Base-by-base conservation (phyloP, 2,329 filamentous ascomycete species). In the Drechslerella stenobrocha region DNA sequence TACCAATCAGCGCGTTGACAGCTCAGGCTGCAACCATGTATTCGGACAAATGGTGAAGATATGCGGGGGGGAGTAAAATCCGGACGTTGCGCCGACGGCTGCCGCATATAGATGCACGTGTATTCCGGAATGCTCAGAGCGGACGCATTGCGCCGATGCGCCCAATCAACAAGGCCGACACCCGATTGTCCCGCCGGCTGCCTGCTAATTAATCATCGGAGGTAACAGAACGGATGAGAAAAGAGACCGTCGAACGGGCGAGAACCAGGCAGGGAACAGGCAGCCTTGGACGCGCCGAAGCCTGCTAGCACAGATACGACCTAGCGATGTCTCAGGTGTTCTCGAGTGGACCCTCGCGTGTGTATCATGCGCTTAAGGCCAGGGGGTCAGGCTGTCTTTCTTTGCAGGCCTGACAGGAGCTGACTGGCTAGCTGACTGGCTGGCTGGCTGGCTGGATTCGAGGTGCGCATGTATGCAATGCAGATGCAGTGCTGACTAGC, bases 281-380 rank as follows among this genome's bases (percentile, higher is more conserved):
- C 48, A 53, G 40, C 61, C 61, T 48, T 53, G 53, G 5, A 15
- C 11, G 28, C 28, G 5, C 5, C 28, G 28, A 30, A 11, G 5
- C 28, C 23, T 18, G 28, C 55, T 60, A 56, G 8, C 8, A 48
- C 45, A 2, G 22, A 60, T 60, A 11, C 15, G 45, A 44, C 7
- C 15, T 60, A 67, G 51, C 13, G n/a, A 46, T 67, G 63, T 67
- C 63, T 67, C 26, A 60, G 34, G 48, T 58, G 60, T 58, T 58
- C 44, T 46, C 26, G 26, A 30, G 34, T 26, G 18, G 53, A 55
- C 50, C 50, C 35, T 55, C 55, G 55, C 55, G 63, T 55, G n/a
- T n/a, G 46, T 60, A 45, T 60, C 59, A 67, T 67, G 55, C 63
- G 63, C 55, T 60, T 59, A 58, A 44, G 52, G 30, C 15, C 8